phyloP scores from a whole-genome alignment of 805 yeast species.

The Ogataea angusta region DNA sequence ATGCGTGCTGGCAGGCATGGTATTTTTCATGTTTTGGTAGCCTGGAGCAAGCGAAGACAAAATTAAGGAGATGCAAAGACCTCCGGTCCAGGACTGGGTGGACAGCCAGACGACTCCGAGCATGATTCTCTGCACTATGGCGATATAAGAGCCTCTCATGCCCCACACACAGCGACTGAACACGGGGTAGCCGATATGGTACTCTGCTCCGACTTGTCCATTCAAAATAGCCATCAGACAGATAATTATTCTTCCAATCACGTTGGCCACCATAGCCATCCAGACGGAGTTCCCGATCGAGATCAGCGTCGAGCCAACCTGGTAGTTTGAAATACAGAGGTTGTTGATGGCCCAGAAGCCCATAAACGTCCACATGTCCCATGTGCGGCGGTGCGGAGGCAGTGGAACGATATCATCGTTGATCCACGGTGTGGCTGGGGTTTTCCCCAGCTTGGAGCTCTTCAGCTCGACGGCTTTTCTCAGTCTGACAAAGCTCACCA shows the following conservation, averaged over 20 bases:
- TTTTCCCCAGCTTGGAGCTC: slow-evolving; percentile 4
- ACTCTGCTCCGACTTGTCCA: slow-evolving; percentile 48
- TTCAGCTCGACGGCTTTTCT: slow-evolving; percentile 4
- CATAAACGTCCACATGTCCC: slow-evolving; percentile 42
- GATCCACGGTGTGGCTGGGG: slow-evolving; percentile 9
- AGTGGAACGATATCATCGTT: slow-evolving; percentile 44
- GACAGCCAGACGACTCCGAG: slow-evolving; percentile 45
- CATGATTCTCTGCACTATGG: slow-evolving; percentile 41
- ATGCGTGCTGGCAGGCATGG: slow-evolving; percentile 17
- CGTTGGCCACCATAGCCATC: slow-evolving; percentile 41
- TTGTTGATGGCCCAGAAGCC: slow-evolving; percentile 41
- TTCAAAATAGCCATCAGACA: slow-evolving; percentile 43
- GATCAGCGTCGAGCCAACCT: slow-evolving; percentile 21
- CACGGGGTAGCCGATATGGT: slow-evolving; percentile 49
- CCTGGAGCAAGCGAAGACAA: slow-evolving; percentile 39
- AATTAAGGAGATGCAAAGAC: slow-evolving; percentile 38
- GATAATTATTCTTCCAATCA: slow-evolving; percentile 46
- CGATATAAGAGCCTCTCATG: slow-evolving; percentile 41
- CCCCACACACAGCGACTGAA: slow-evolving; percentile 45
- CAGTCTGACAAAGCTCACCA: slow-evolving; percentile 5
- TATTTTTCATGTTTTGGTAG: slow-evolving; percentile 25
- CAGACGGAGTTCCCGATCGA: slow-evolving; percentile 28
- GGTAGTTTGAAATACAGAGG: slow-evolving; percentile 22
- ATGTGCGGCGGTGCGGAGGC: slow-evolving; percentile 42
- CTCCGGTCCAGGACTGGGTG: slow-evolving; percentile 47